Conservation (phyloP, 78 protist species). For the Dictyostelium brefeldianum region DNA sequence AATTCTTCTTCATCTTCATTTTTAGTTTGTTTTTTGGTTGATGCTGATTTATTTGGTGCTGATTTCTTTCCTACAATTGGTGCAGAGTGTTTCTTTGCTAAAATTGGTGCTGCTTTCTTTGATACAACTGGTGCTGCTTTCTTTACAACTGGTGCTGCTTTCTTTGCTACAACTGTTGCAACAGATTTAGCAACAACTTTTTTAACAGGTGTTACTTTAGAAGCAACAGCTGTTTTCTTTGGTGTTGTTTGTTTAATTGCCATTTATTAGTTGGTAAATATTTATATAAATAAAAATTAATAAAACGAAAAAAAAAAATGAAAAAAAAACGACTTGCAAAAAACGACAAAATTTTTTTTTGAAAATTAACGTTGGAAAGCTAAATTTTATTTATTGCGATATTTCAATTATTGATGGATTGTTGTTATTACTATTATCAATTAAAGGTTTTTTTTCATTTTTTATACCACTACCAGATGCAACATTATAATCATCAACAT, state of each 20-base stretch:
- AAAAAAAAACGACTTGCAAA: not conserved
- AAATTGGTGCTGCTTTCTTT: not conserved
- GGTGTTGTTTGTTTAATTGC: not conserved
- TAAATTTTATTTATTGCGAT: not conserved
- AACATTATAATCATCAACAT: not conserved
- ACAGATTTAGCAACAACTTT: not conserved
- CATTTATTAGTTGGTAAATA: not conserved
- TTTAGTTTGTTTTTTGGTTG: not conserved
- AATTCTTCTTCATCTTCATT: not conserved
- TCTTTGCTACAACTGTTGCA: not conserved
- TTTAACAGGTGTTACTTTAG: not conserved
- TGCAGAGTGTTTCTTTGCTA: not conserved
- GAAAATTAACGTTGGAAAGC: too few species aligned
- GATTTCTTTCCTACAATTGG: not conserved
- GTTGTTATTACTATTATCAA: not conserved
- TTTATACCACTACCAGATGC: not conserved
- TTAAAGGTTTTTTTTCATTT: slow-evolving; percentile 1
- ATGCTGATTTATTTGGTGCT: slow-evolving; percentile 4
- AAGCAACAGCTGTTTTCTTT: slow-evolving; percentile 2
- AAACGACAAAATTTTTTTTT: not conserved
- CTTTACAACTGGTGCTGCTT: not conserved
- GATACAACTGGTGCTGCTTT: not conserved
- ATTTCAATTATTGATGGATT: not conserved
- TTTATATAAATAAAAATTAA: not conserved
- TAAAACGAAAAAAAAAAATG: not conserved